A percentile compares a stretch with the other conserved stretches of the same genome.
Evolutionary conservation across 495 filamentous ascomycete species (phyloP).

Genomic region (Staphylotrichum tortipilum): DNA sequence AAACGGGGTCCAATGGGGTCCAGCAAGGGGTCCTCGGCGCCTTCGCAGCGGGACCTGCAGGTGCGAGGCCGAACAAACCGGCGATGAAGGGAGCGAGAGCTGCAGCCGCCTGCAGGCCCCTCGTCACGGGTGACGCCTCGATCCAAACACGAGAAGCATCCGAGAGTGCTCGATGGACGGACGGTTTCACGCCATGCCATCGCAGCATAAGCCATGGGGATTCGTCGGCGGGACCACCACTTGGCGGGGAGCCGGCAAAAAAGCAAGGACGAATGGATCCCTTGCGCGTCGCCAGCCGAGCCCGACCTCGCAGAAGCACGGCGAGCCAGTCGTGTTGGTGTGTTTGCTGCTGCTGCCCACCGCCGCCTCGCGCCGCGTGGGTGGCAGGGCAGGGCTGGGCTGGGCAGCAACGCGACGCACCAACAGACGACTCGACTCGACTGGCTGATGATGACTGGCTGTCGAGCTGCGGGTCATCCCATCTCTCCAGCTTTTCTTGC

Average conservation of each 20-base stretch:
- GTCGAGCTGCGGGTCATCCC: too few species aligned
- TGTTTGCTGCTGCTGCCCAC: too few species aligned
- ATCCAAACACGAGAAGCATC: not conserved
- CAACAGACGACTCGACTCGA: too few species aligned
- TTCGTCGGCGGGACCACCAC: not conserved
- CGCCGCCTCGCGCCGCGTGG: too few species aligned
- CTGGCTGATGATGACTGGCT: too few species aligned
- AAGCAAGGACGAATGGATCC: not conserved
- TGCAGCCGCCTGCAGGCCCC: slow-evolving; percentile 12
- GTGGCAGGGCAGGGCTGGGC: not conserved
- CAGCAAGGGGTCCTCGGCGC: slow-evolving; percentile 14
- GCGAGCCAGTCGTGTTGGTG: not conserved
- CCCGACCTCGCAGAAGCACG: not conserved
- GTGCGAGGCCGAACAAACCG: slow-evolving; percentile 18
- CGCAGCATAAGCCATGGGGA: not conserved
- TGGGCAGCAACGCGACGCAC: not conserved
- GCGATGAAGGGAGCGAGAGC: too few species aligned
- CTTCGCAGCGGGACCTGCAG: slow-evolving; percentile 23
- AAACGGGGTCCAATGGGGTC: too few species aligned
- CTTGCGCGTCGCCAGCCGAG: not conserved
- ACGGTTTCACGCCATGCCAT: too few species aligned
- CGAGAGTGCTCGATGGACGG: too few species aligned
- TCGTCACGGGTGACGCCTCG: not conserved
- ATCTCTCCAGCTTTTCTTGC: too few species aligned
- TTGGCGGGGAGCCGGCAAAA: not conserved